Conservation (phyloP, 345 rosid genomes). For the Citrus mangshanensis region DNA sequence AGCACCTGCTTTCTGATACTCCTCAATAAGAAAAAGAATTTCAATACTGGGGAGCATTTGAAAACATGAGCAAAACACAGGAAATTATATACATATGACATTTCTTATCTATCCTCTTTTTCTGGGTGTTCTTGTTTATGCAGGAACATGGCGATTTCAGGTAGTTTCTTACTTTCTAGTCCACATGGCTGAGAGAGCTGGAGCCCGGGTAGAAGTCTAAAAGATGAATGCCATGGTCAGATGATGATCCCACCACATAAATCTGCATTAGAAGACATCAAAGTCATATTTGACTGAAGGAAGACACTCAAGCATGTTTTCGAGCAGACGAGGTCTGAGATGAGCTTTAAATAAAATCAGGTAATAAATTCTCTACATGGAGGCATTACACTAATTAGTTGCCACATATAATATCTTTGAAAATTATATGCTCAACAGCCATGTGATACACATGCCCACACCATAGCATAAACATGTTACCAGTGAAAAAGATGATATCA, state of each 20-base stretch:
- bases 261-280: slow-evolving; percentile 41
- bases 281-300: neutral
- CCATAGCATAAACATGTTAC: neutral
- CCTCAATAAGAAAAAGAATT: too few species aligned
- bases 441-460: neutral
- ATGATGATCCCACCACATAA: slow-evolving; percentile 73
- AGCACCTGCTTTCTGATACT: too few species aligned
- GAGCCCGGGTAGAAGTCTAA: slow-evolving; percentile 81
- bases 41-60: too few species aligned
- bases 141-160: neutral
- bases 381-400: neutral
- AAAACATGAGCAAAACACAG: too few species aligned
- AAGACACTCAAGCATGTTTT: neutral
- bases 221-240: slow-evolving; percentile 74
- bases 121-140: neutral
- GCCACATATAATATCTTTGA: neutral
- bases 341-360: neutral
- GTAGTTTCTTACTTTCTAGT: slow-evolving; percentile 50
- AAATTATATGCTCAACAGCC: neutral
- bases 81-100: neutral
- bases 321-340: neutral
- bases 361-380: neutral
- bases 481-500: neutral
- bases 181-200: slow-evolving; percentile 82
- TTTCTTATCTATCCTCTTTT: neutral